Evolutionary conservation across 2,329 filamentous ascomycete species (phyloP).

Genomic region (Apiospora marii): DNA sequence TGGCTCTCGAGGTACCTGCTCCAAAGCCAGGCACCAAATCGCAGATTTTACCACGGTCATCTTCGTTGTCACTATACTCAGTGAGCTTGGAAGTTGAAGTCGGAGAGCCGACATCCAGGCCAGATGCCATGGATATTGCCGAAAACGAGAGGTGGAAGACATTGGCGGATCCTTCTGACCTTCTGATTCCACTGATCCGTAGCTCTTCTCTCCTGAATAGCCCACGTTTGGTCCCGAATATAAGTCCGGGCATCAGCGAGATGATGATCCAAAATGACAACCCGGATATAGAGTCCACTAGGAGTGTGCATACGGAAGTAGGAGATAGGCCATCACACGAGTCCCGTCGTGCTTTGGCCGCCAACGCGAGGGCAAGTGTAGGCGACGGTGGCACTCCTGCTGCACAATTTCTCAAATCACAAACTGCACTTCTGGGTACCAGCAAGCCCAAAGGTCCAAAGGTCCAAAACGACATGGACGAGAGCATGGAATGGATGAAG

Average conservation of each 20-base stretch:
- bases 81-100: conserved; percentile 40
- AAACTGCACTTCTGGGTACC: neutral
- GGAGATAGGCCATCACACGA: neutral
- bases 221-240: neutral
- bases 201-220: conserved; percentile 27
- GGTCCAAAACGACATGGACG: conserved; percentile 26
- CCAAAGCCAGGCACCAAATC: conserved; percentile 35
- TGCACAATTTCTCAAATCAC: neutral
- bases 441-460: conserved; percentile 19
- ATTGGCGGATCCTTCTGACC: conserved; percentile 5
- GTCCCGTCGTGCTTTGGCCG: neutral
- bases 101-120: conserved; percentile 34
- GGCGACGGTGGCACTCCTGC: neutral
- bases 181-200: conserved; percentile 26
- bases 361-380: neutral
- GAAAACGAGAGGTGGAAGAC: conserved; percentile 26
- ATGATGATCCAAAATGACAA: neutral
- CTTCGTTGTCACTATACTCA: conserved; percentile 33
- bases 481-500: conserved; percentile 41
- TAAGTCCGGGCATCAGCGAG: conserved; percentile 24
- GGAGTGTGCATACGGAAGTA: neutral
- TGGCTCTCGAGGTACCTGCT: conserved; percentile 36
- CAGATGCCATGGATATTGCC: conserved; percentile 19
- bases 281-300: neutral
- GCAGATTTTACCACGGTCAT: conserved; percentile 37